Conservation (phyloP, 2,329 filamentous ascomycete genomes). For the Fusarium oxysporum region DNA sequence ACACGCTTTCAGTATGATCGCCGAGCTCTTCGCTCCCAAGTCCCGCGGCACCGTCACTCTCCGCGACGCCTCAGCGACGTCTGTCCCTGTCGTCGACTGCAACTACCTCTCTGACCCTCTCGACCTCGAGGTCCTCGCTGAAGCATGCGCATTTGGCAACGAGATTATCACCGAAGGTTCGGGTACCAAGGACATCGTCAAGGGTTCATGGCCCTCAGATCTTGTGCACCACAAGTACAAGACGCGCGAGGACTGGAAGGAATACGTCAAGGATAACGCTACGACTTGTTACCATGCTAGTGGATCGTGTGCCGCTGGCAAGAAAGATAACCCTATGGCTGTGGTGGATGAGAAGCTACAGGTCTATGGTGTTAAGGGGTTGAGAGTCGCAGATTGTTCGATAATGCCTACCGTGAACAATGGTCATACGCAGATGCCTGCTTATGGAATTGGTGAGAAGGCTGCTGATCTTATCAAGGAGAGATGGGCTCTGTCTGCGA, state of each 20-base stretch:
- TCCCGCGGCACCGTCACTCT: constrained; percentile 67
- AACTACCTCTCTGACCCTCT: constrained; percentile 68
- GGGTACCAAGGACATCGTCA: constrained; percentile 68
- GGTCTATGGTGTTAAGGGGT: constrained; percentile 62
- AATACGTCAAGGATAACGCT: constrained; percentile 67
- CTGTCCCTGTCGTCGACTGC: constrained; percentile 68
- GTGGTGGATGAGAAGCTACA: constrained; percentile 66
- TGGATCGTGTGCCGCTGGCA: constrained; percentile 52
- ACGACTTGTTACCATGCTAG: constrained; percentile 61
- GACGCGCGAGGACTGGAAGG: constrained; percentile 64
- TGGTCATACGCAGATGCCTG: constrained; percentile 66
- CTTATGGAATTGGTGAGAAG: constrained; percentile 68
- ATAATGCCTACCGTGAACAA: constrained; percentile 64
- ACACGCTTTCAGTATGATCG: constrained; percentile 68
- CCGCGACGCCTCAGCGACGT: constrained; percentile 58
- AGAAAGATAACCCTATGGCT: constrained; percentile 59
- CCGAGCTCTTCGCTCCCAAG: constrained; percentile 67
- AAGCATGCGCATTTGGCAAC: constrained; percentile 69
- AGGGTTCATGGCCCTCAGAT: constrained; percentile 68
- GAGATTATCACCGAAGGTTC: constrained; percentile 69
- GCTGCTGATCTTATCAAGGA: constrained; percentile 61
- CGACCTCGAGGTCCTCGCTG: constrained; percentile 68
- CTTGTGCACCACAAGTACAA: constrained; percentile 64
- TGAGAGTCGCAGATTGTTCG: constrained; percentile 66
- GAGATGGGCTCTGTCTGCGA: constrained; percentile 20